Evolutionary conservation across 768 basidiomycete genomes (phyloP).

Genomic region (Mycena metata): DNA sequence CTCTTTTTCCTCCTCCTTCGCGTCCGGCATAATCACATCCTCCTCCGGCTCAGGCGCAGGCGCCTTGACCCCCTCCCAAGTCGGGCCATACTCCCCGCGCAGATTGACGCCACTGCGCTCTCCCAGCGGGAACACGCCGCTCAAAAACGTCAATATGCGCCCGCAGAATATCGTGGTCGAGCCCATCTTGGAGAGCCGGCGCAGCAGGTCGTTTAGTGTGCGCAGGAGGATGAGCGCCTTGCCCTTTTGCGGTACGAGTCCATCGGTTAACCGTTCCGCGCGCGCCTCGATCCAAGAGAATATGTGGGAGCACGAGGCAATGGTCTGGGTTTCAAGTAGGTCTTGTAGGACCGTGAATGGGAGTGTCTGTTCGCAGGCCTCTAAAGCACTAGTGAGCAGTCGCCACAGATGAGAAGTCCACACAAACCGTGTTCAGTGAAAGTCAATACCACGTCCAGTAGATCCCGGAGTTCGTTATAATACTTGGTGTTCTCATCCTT

Average conservation of each 20-base stretch:
- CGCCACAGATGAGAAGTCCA: not conserved
- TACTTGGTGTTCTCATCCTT: slow-evolving; percentile 66
- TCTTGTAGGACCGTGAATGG: slow-evolving; percentile 84
- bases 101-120: slow-evolving; percentile 94
- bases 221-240: slow-evolving; percentile 89
- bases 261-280: slow-evolving; percentile 76
- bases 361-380: slow-evolving; percentile 83
- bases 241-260: slow-evolving; percentile 88
- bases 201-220: slow-evolving; percentile 87
- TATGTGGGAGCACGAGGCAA: slow-evolving; percentile 86
- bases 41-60: slow-evolving; percentile 49
- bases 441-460: slow-evolving; percentile 79
- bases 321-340: slow-evolving; percentile 88
- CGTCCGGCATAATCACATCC: slow-evolving; percentile 49
- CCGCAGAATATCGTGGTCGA: slow-evolving; percentile 90
- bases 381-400: slow-evolving; percentile 49
- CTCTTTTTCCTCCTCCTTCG: slow-evolving; percentile 45
- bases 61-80: slow-evolving; percentile 77
- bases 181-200: slow-evolving; percentile 89
- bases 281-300: slow-evolving; percentile 91
- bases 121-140: slow-evolving; percentile 87
- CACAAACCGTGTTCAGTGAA: slow-evolving; percentile 82
- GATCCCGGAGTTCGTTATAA: slow-evolving; percentile 70
- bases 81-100: slow-evolving; percentile 86
- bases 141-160: slow-evolving; percentile 88